Conservation (phyloP, 1,139 yeast genomes). For the Kodamaea suecica region DNA sequence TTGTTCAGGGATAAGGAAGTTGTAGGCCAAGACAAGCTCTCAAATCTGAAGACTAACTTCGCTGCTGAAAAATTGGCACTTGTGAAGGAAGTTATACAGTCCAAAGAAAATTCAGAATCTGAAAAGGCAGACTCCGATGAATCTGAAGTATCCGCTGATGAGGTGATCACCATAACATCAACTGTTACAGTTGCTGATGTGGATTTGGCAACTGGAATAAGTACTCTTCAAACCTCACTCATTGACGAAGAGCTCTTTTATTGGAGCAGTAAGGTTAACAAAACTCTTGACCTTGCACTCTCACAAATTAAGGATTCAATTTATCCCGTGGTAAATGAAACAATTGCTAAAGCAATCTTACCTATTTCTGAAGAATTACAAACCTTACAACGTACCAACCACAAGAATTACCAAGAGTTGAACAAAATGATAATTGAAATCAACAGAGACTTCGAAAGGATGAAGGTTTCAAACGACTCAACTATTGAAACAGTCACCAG, state of each 20-base stretch:
- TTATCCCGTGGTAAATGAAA: conserved; percentile 31
- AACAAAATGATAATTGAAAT: conserved; percentile 47
- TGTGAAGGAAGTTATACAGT: neutral
- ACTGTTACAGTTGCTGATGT: conserved; percentile 13
- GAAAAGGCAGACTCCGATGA: no score
- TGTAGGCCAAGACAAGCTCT: conserved; percentile 2
- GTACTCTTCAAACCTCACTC: neutral
- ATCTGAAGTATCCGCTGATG: neutral
- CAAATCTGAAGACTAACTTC: no score
- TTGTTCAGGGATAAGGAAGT: conserved; percentile 16
- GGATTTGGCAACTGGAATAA: neutral
- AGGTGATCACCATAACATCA: neutral
- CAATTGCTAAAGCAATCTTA: conserved; percentile 33
- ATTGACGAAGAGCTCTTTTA: conserved; percentile 29
- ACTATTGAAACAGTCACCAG: conserved; percentile 41
- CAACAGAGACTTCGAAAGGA: conserved; percentile 46
- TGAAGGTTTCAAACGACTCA: conserved; percentile 36
- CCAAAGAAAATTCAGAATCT: neutral
- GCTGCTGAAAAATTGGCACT: neutral
- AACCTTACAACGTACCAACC: conserved; percentile 40
- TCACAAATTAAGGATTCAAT: conserved; percentile 41
- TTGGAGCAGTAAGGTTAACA: conserved; percentile 38
- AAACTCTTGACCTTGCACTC: conserved; percentile 42
- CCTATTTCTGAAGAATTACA: conserved; percentile 40
- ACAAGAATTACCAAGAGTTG: conserved; percentile 43